These are phyloP conservation scores for Sugiyamaella marilandica DNA, from an alignment of 805 yeast genomes.

Conservation along the genomic window DNA sequence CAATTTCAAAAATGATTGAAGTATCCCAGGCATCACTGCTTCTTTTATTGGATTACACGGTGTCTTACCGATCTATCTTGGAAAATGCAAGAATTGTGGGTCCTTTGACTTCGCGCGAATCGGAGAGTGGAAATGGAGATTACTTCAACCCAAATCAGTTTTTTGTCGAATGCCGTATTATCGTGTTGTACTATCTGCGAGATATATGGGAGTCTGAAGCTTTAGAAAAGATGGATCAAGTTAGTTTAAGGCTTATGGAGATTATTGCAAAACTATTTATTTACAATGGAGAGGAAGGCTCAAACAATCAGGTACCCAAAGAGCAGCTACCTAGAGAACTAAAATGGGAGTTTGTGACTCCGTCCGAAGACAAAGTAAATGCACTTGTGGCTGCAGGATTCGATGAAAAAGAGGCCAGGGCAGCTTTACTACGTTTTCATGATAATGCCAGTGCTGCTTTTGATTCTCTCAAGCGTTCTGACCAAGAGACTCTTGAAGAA, in stretches of 20 bases:
- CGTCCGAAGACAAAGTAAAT: conserved; percentile 25
- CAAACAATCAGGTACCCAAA: conserved; percentile 1
- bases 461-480: not conserved
- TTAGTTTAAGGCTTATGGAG: conserved; percentile 15
- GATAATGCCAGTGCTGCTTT: conserved; percentile 13
- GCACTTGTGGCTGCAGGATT: conserved; percentile 22
- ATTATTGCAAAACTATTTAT: conserved; percentile 19
- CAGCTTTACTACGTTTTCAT: conserved; percentile 8
- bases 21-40: conserved; percentile 21
- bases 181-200: conserved; percentile 19
- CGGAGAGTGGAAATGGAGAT: conserved; percentile 19
- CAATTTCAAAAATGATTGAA: conserved; percentile 6
- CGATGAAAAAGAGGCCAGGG: conserved; percentile 9
- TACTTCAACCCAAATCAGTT: conserved; percentile 29
- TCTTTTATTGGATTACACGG: conserved; percentile 22
- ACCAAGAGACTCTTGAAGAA: not conserved
- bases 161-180: conserved; percentile 28
- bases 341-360: conserved; percentile 22
- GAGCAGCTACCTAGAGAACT: conserved; percentile 20
- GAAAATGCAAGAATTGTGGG: conserved; percentile 26
- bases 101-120: conserved; percentile 21
- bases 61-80: conserved; percentile 25
- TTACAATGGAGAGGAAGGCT: conserved; percentile 17
- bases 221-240: conserved; percentile 15
- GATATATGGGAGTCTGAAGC: conserved; percentile 18